These are phyloP conservation scores for Talaromyces sp. DNA, from an alignment of 2,329 filamentous ascomycete genomes.

Conservation along the genomic window DNA sequence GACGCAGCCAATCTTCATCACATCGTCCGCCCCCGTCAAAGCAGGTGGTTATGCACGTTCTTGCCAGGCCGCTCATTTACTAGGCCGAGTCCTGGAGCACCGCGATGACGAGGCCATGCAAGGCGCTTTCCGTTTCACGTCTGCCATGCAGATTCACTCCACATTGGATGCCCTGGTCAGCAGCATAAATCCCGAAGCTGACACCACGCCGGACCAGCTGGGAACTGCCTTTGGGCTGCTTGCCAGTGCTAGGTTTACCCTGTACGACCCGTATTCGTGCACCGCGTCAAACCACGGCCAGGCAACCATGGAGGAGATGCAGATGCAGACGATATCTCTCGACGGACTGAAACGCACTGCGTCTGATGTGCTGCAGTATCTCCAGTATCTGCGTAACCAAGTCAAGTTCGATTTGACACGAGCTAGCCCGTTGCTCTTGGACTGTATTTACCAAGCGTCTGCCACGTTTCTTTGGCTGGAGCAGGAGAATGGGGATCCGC, in stretches of 20 bases:
- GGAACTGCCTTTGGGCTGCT: slow-evolving; percentile 26
- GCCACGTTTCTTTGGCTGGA: slow-evolving; percentile 29
- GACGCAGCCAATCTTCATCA: slow-evolving; percentile 21
- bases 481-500: slow-evolving; percentile 23
- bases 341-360: slow-evolving; percentile 16
- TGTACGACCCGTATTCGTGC: slow-evolving; percentile 30
- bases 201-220: slow-evolving; percentile 16
- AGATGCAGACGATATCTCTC: slow-evolving; percentile 30
- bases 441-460: slow-evolving; percentile 30
- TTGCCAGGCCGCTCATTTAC: slow-evolving; percentile 29
- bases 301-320: slow-evolving; percentile 26
- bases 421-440: slow-evolving; percentile 20
- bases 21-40: slow-evolving; percentile 16
- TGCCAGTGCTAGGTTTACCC: slow-evolving; percentile 23
- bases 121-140: slow-evolving; percentile 23
- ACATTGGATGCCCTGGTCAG: slow-evolving; percentile 25
- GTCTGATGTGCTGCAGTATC: slow-evolving; percentile 15
- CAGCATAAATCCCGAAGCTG: slow-evolving; percentile 22
- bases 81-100: slow-evolving; percentile 27
- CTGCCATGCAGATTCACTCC: slow-evolving; percentile 28
- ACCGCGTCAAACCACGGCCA: slow-evolving; percentile 21
- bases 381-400: slow-evolving; percentile 7
- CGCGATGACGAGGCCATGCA: slow-evolving; percentile 25
- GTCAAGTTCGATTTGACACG: slow-evolving; percentile 14
- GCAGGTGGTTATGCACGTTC: slow-evolving; percentile 29